A percentile compares a stretch with the other conserved stretches of the same genome.
Conservation (phyloP, 2,329 filamentous ascomycete genomes). For the Fusarium zealandicum region DNA sequence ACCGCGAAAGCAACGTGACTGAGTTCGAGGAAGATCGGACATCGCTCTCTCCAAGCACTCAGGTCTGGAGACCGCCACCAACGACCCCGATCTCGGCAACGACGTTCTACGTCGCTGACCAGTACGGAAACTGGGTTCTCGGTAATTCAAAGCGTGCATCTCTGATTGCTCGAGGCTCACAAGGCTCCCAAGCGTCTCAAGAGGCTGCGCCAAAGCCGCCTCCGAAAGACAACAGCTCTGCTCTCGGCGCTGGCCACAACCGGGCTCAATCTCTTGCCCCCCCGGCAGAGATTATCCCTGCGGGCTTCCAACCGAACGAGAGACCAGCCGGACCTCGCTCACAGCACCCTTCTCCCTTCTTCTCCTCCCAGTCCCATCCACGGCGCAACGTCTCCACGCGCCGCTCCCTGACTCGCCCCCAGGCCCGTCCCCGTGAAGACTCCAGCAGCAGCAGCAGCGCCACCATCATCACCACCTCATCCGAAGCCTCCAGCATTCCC, state of each 20-base stretch:
- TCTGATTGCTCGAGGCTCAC: slow-evolving; percentile 36
- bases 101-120: slow-evolving; percentile 60
- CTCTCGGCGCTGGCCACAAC: slow-evolving; percentile 2
- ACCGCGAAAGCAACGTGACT: slow-evolving; percentile 56
- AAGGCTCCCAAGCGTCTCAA: slow-evolving; percentile 23
- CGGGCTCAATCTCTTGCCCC: slow-evolving; percentile 32
- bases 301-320: slow-evolving; percentile 33
- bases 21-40: slow-evolving; percentile 60
- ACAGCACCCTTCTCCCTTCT: slow-evolving; percentile 35
- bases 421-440: slow-evolving; percentile 35
- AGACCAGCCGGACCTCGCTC: slow-evolving; percentile 31
- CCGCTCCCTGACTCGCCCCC: slow-evolving; percentile 31
- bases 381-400: slow-evolving; percentile 32
- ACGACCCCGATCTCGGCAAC: slow-evolving; percentile 54
- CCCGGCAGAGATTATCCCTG: slow-evolving; percentile 44
- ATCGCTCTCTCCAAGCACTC: slow-evolving; percentile 47
- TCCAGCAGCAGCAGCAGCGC: slow-evolving; percentile 47
- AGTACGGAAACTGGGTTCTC: slow-evolving; percentile 61
- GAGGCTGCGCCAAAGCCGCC: slow-evolving; percentile 24
- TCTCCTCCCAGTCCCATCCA: slow-evolving; percentile 36
- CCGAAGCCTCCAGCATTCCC: slow-evolving; percentile 35
- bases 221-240: slow-evolving; percentile 31
- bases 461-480: slow-evolving; percentile 44
- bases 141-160: slow-evolving; percentile 47
- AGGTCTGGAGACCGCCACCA: slow-evolving; percentile 60